Base-by-base conservation (phyloP, 345 rosid species). In the Gynandropsis gynandra region DNA sequence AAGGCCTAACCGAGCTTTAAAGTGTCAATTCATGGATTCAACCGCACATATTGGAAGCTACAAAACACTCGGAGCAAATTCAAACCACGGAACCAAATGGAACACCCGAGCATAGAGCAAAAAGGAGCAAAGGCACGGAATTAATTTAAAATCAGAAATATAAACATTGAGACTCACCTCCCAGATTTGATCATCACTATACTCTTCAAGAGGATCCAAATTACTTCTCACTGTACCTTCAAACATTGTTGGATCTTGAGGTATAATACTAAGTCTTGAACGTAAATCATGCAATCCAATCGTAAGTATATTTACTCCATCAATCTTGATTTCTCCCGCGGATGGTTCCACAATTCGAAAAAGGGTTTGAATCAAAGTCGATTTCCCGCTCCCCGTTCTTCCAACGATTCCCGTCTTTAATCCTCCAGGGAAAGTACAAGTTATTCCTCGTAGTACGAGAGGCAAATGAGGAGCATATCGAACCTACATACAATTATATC, bases 241-340 rank as follows among this genome's bases (percentile, higher is more conserved):
- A 64, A 90, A 90, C 96, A 87, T 80, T 47, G 87, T 84, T 36
- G 96, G 98, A 61, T 87, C 98, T 63, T 84, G 98, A 16, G 96
- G 96, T 63, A 87, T 87, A 32, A 90, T 87, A 72, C 95, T 80
- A 8, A 87, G 75, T 42, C 80, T 79, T 42, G 80, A 77, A 61
- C 95, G 74, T 65, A 90, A 72, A 70, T 90, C 89, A 35, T 87
- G 87, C 61, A 87, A 61, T 53, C 95, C 96, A 46, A 90, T 77
- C 9, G 60, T 69, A 59, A 76, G 74, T 20, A 87, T 84, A 42
- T 82, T 52, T 38, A 87, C 54, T 42, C 76, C 78, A 61, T 87
- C 96, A n/a, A 90, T 87, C 62, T 50, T 45, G 45, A 90, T 78
- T 48, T 65, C 72, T 46, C 98, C 95, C 29, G 73, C 76, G 11